These are phyloP conservation scores for Recurvomyces mirabilis DNA, from an alignment of 495 filamentous ascomycete species.

Conservation along the genomic window DNA sequence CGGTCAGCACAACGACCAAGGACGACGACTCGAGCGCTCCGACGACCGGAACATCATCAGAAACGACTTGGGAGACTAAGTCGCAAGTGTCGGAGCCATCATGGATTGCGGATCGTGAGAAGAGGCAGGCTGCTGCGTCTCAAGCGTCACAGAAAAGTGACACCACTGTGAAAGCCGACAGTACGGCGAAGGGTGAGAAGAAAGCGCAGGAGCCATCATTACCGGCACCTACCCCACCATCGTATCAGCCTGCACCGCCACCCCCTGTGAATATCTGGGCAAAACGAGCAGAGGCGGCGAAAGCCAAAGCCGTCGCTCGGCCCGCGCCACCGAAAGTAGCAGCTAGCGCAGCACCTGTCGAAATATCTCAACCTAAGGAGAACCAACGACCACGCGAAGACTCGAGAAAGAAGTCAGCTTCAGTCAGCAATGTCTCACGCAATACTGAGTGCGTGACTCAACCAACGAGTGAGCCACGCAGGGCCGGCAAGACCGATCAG, in stretches of 20 bases:
- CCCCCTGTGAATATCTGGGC: conserved; percentile 82
- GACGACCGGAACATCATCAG: conserved; percentile 46
- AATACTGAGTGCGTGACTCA: too few relatives aligned
- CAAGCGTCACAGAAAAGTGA: conserved; percentile 26
- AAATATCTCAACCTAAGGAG: conserved; percentile 13
- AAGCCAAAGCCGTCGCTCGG: conserved; percentile 43
- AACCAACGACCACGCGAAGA: conserved; percentile 19
- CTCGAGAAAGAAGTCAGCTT: conserved; percentile 26
- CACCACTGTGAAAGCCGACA: conserved; percentile 1
- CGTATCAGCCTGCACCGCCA: conserved; percentile 63
- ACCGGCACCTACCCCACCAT: conserved; percentile 17
- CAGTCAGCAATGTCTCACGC: conserved; percentile 9
- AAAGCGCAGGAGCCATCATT: conserved; percentile 26
- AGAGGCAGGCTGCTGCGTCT: conserved; percentile 15
- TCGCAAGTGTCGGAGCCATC: conserved; percentile 43
- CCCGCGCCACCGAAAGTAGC: conserved; percentile 14
- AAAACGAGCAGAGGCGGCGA: conserved; percentile 57
- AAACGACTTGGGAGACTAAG: conserved; percentile 56
- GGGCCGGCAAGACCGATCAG: too few relatives aligned
- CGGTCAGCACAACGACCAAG: conserved; percentile 54
- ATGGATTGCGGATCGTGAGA: conserved; percentile 19
- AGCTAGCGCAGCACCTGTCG: neutral
- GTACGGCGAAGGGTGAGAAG: conserved; percentile 36
- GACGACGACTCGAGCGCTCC: conserved; percentile 60
- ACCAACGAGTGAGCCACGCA: too few relatives aligned